Percentiles rank a stretch among this genome's conserved stretches.
These are phyloP conservation scores for Bonia amplexicaulis DNA, from an alignment of 176 grass and related monocot species.

Conservation along the genomic window DNA sequence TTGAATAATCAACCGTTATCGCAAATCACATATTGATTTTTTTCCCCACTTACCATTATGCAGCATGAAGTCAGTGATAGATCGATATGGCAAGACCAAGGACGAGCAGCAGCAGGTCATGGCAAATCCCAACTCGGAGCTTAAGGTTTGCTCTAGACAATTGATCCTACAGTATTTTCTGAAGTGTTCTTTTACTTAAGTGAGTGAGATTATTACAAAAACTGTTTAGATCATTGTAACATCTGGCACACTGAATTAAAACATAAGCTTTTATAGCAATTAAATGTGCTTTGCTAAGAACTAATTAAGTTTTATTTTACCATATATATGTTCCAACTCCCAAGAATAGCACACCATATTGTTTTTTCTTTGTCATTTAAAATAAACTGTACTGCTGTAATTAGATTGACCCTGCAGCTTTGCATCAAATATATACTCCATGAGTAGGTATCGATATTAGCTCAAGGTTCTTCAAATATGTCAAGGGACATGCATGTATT, in stretches of 20 bases:
- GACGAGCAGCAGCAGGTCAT: constrained; percentile 47
- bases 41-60: not conserved
- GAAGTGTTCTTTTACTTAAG: not conserved
- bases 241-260: not conserved
- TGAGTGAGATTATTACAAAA: not conserved
- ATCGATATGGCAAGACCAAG: constrained; percentile 50
- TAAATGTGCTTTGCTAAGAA: not conserved
- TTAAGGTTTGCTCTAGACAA: constrained; percentile 38
- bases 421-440: not conserved
- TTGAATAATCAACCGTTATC: not conserved
- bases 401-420: not conserved
- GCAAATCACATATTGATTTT: not conserved
- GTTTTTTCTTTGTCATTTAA: not conserved
- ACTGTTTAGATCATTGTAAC: not conserved
- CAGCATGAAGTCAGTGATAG: constrained; percentile 69
- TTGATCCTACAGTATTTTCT: not conserved
- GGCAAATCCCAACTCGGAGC: constrained; percentile 44
- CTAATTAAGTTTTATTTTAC: not conserved
- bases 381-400: not conserved
- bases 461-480: not conserved
- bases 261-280: not conserved
- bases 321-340: not conserved
- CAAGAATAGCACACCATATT: not conserved
- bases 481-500: not conserved
- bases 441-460: not conserved